phyloP scores from a whole-genome alignment of 257 asterid genomes.

The Fraxinus cuspidata region DNA sequence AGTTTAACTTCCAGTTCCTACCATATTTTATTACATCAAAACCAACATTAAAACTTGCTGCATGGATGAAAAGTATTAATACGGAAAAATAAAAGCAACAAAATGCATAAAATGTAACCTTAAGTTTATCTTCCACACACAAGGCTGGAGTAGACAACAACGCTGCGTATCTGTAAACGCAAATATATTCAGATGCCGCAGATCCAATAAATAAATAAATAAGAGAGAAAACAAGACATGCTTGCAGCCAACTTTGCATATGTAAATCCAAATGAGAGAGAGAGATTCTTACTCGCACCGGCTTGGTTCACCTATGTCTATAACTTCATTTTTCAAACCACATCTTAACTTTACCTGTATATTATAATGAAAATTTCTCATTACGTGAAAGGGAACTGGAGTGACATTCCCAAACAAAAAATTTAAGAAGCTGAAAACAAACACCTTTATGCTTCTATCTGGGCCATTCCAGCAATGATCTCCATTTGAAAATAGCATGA shows the following conservation, averaged over 20 bases:
- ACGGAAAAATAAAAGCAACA: neutral
- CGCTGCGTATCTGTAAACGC: conserved; percentile 64
- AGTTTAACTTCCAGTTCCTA: conserved; percentile 80
- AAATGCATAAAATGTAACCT: conserved; percentile 42
- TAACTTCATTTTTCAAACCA: conserved; percentile 79
- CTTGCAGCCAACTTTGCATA: neutral
- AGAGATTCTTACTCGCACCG: conserved; percentile 88
- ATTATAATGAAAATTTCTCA: neutral
- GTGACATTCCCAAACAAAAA: conserved; percentile 4
- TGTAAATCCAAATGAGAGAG: neutral
- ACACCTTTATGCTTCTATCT: conserved; percentile 86
- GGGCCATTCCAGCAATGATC: conserved; percentile 99
- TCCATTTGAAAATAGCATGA: conserved; percentile 75
- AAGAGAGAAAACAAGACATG: conserved; percentile 1
- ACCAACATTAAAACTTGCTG: neutral
- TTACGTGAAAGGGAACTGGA: conserved; percentile 3
- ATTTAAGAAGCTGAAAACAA: neutral
- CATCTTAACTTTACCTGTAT: conserved; percentile 86
- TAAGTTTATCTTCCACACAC: conserved; percentile 73
- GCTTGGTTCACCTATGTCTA: conserved; percentile 95
- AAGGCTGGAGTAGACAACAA: conserved; percentile 81
- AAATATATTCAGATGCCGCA: conserved; percentile 24
- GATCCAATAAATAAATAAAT: neutral
- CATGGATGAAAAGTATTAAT: conserved; percentile 2
- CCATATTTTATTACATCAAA: conserved; percentile 8